These are phyloP conservation scores for Populus trichocarpa DNA, from an alignment of 441 rosid species.

Conservation along the genomic window DNA sequence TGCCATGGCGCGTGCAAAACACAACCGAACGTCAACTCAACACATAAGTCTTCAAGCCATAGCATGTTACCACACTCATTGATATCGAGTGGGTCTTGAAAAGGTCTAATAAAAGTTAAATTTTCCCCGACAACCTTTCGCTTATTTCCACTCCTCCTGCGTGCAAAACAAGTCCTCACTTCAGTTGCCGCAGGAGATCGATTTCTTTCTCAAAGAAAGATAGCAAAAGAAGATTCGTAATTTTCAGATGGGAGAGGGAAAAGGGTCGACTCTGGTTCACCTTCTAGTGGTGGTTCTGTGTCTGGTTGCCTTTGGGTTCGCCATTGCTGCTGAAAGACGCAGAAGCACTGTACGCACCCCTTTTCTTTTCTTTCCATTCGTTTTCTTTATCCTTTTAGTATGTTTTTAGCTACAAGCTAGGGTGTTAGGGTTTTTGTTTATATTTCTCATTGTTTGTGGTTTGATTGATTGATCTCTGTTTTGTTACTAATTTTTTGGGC, in stretches of 20 bases:
- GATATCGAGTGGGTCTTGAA: neutral
- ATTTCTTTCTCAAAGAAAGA: no score
- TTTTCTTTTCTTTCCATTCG: neutral
- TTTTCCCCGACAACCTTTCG: neutral
- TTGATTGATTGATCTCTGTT: neutral
- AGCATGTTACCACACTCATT: neutral
- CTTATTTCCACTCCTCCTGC: neutral
- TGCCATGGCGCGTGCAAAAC: neutral
- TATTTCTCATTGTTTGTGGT: neutral
- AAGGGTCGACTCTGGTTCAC: conserved; percentile 65
- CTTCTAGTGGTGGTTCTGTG: conserved; percentile 67
- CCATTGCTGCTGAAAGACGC: conserved; percentile 91
- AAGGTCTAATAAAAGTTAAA: neutral
- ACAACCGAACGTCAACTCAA: neutral
- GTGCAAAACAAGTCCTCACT: conserved; percentile 1
- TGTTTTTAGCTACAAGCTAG: neutral
- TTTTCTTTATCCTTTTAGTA: neutral
- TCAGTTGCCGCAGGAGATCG: neutral
- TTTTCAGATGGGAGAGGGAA: conserved; percentile 53
- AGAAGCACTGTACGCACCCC: conserved; percentile 56
- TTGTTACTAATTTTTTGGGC: neutral
- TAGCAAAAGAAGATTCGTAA: neutral
- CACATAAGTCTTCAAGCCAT: neutral
- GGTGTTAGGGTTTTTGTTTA: neutral
- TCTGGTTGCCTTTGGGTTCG: conserved; percentile 81